Conservation (phyloP, 1,284 basidiomycete species). For the Porogramme epimiltina region DNA sequence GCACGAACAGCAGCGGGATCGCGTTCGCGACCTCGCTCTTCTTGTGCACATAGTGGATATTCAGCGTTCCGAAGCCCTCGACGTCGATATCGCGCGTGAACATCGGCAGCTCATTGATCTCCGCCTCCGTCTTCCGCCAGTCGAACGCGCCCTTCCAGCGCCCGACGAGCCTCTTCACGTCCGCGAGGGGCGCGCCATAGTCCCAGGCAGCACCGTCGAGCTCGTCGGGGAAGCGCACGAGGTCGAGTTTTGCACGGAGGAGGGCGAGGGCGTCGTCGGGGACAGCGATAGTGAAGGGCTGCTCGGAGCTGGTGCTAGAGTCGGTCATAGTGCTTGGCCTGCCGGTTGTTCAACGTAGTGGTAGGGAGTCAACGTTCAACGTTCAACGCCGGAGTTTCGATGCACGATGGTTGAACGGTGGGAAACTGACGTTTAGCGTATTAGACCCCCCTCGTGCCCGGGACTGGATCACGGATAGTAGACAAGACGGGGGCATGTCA, state of each 20-base stretch:
- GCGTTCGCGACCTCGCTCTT: slow-evolving; percentile 35
- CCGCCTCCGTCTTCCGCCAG: slow-evolving; percentile 40
- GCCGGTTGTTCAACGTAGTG: not conserved
- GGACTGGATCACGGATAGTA: no score
- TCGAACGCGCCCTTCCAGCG: slow-evolving; percentile 44
- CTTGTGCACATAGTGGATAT: slow-evolving; percentile 46
- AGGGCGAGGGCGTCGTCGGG: slow-evolving; percentile 14
- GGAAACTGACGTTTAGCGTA: no score
- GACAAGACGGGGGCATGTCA: no score
- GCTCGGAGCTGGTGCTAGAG: slow-evolving; percentile 1
- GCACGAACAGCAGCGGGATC: slow-evolving; percentile 46
- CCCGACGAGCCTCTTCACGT: slow-evolving; percentile 39
- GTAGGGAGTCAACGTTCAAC: no score
- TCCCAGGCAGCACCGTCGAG: slow-evolving; percentile 38
- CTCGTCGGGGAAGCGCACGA: slow-evolving; percentile 41
- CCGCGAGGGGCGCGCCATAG: slow-evolving; percentile 41
- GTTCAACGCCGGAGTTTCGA: no score
- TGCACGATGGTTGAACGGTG: no score
- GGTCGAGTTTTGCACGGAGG: slow-evolving; percentile 14
- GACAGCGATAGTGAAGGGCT: slow-evolving; percentile 18
- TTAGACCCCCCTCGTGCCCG: no score
- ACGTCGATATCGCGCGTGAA: slow-evolving; percentile 33
- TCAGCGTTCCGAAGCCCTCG: slow-evolving; percentile 36
- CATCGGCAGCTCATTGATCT: slow-evolving; percentile 1
- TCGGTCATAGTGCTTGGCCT: not conserved